Evolutionary conservation across 2,329 filamentous ascomycete genomes (phyloP), one percentile per base, ranked within the genome.

Genomic region (Sporothrix brunneoviolacea): DNA sequence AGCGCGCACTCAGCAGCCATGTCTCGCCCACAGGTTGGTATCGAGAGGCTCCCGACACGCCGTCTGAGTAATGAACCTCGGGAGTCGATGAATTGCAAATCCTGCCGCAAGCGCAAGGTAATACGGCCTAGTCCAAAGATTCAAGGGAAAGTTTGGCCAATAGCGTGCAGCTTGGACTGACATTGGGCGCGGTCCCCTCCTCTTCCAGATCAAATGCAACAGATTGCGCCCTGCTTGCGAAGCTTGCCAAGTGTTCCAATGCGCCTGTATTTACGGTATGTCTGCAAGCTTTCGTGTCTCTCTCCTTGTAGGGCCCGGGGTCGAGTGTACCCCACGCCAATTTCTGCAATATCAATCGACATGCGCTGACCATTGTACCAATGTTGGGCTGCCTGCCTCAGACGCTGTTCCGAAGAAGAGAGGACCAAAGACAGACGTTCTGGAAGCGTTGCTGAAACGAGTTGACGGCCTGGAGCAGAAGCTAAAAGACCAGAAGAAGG

Each of bases 61-160:
- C 82, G 85, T 37, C 73, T 81, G 68, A 82, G 77, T 67, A 84
- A 80, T 60, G 86, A 93, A 65, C 87, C 86, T 36, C 82, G 86
- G 61, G 89, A 94, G 73, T 87, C 86, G 30, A 95, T 95, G 89
- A 95, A 95, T 67, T 95, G 89, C 80, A 94, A 95, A 68, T 93
- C 88, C 51, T 95, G 89, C 73, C 81, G 89, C 59, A 94, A 94
- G 70, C 79, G 89, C 71, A 95, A 95, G 84, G 88, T 91, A 68
- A 42, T n/a, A n/a, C n/a, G n/a, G n/a, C n/a, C n/a, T n/a, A n/a
- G n/a, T n/a, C n/a, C n/a, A n/a, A n/a, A n/a, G n/a, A n/a, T n/a
- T n/a, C n/a, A n/a, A n/a, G n/a, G n/a, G n/a, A n/a, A n/a, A n/a
- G n/a, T n/a, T n/a, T n/a, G n/a, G n/a, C n/a, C n/a, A n/a, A n/a